These are phyloP conservation scores for Microdochium paspali DNA, from an alignment of 2,329 filamentous ascomycete species.

Conservation along the genomic window DNA sequence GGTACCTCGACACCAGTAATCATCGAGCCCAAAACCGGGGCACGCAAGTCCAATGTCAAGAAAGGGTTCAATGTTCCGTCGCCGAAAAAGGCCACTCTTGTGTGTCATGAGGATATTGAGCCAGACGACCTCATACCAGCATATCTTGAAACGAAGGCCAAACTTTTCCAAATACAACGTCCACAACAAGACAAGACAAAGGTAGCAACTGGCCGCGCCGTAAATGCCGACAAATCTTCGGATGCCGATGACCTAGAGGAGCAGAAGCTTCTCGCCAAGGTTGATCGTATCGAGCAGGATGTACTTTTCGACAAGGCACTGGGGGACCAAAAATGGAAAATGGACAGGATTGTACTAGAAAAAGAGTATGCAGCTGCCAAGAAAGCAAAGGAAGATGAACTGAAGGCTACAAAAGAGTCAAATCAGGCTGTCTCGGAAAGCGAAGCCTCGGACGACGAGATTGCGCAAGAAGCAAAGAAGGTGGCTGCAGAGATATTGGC, in stretches of 20 bases:
- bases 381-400: conserved; percentile 25
- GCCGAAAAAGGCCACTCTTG: conserved; percentile 33
- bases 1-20: conserved; percentile 39
- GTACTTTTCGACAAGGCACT: conserved; percentile 61
- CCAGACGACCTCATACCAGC: conserved; percentile 65
- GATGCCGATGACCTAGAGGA: conserved; percentile 35
- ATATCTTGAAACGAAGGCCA: conserved; percentile 67
- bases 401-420: conserved; percentile 15
- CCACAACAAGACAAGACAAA: conserved; percentile 35
- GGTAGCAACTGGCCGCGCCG: conserved; percentile 9
- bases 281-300: conserved; percentile 69
- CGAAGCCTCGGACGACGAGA: conserved; percentile 27
- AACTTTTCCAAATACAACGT: conserved; percentile 52
- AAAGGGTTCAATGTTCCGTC: conserved; percentile 24
- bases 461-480: conserved; percentile 46
- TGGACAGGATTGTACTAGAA: conserved; percentile 48
- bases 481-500: conserved; percentile 50
- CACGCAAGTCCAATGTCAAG: conserved; percentile 15
- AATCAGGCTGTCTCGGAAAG: conserved; percentile 10
- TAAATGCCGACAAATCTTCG: conserved; percentile 4
- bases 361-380: conserved; percentile 47
- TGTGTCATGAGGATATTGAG: conserved; percentile 62
- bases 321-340: conserved; percentile 58
- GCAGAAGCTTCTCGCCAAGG: conserved; percentile 61
- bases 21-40: conserved; percentile 20